These are phyloP conservation scores for Trichoderma brevicompactum DNA, from an alignment of 2,329 filamentous ascomycete species.

Conservation along the genomic window DNA sequence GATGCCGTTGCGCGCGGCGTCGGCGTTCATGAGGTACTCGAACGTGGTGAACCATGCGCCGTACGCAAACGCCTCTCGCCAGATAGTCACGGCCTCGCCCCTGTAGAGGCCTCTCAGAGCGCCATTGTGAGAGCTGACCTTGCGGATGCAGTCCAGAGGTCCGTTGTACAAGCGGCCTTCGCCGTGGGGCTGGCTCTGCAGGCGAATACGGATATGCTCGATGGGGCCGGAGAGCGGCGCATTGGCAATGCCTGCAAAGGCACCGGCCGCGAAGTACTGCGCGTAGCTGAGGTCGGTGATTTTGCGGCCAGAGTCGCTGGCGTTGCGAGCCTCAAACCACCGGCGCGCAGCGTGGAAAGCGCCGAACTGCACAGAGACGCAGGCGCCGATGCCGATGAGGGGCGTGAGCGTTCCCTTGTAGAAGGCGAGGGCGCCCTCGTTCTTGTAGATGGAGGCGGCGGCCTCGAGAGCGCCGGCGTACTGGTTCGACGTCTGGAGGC, in stretches of 20 bases:
- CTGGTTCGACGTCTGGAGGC: conserved; percentile 83
- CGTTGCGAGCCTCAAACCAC: conserved; percentile 77
- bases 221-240: conserved; percentile 86
- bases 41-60: conserved; percentile 94
- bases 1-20: conserved; percentile 77
- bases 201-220: conserved; percentile 93
- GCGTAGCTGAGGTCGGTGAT: conserved; percentile 68
- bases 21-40: conserved; percentile 93
- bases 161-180: conserved; percentile 76
- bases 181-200: conserved; percentile 96
- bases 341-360: conserved; percentile 93
- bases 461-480: conserved; percentile 82
- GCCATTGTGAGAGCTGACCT: conserved; percentile 69
- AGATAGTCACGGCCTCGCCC: conserved; percentile 81
- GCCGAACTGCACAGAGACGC: conserved; percentile 97
- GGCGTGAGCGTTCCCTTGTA: conserved; percentile 98
- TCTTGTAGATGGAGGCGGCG: conserved; percentile 80
- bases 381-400: conserved; percentile 92
- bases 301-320: conserved; percentile 61
- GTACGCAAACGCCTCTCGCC: conserved; percentile 92
- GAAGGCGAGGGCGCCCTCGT: conserved; percentile 89
- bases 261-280: conserved; percentile 89
- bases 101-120: conserved; percentile 79
- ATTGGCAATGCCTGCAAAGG: conserved; percentile 92
- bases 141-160: conserved; percentile 86